Evolutionary conservation across 768 basidiomycete species (phyloP).

Genomic region (Gautieria morchelliformis): DNA sequence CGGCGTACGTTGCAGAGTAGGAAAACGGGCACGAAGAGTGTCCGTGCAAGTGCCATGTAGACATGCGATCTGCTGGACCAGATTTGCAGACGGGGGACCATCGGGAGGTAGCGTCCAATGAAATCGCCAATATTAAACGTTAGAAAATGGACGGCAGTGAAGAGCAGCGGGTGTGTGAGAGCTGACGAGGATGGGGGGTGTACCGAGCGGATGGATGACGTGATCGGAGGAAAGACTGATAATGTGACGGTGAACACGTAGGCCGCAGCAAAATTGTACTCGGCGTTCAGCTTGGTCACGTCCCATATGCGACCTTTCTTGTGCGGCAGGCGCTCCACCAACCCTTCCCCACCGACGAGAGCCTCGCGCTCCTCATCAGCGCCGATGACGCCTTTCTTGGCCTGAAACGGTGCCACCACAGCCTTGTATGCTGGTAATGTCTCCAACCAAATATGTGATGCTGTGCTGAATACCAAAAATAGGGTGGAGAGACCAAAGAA

Average conservation of each 20-base stretch:
- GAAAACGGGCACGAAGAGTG: slow-evolving; percentile 78
- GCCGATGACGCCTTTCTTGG: slow-evolving; percentile 15
- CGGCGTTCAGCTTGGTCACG: slow-evolving; percentile 53
- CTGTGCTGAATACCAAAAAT: slow-evolving; percentile 49
- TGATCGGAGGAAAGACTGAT: slow-evolving; percentile 81
- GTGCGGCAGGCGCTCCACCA: slow-evolving; percentile 13
- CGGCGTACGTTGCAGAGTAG: slow-evolving; percentile 80
- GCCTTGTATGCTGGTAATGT: slow-evolving; percentile 49
- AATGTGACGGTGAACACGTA: slow-evolving; percentile 75
- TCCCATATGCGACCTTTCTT: slow-evolving; percentile 37
- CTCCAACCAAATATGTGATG: slow-evolving; percentile 47
- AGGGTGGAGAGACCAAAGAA: slow-evolving; percentile 66
- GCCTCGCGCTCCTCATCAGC: slow-evolving; percentile 27
- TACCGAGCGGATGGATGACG: slow-evolving; percentile 61
- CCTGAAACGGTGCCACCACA: slow-evolving; percentile 40
- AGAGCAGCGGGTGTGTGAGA: slow-evolving; percentile 68
- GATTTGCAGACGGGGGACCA: slow-evolving; percentile 52
- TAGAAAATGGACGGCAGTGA: slow-evolving; percentile 69
- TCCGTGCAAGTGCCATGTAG: slow-evolving; percentile 54
- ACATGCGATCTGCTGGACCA: slow-evolving; percentile 63
- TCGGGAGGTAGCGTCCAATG: slow-evolving; percentile 56
- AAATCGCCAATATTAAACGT: slow-evolving; percentile 70
- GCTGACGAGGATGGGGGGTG: slow-evolving; percentile 33
- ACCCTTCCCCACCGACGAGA: slow-evolving; percentile 22
- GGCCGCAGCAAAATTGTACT: slow-evolving; percentile 63